Conservation (phyloP, 345 rosid species). For the Excoecaria agallocha region DNA sequence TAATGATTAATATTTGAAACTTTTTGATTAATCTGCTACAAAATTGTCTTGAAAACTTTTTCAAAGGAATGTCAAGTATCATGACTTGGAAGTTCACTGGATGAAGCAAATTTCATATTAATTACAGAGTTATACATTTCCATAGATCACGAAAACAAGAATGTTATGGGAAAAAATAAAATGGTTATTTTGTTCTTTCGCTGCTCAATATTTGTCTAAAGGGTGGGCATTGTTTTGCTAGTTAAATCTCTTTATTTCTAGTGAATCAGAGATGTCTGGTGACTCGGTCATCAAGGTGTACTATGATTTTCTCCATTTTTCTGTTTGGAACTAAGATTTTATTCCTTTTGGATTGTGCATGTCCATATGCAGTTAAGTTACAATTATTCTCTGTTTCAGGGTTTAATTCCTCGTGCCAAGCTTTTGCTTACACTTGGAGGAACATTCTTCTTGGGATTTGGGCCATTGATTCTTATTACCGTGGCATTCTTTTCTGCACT, state of each 20-base stretch:
- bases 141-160: background rate
- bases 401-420: conserved; percentile 85
- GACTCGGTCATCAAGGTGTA: background rate
- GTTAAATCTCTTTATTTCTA: background rate
- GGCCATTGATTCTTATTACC: conserved; percentile 77
- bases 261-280: background rate
- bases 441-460: conserved; percentile 81
- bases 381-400: conserved; percentile 53
- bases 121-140: background rate
- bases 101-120: background rate
- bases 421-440: conserved; percentile 78
- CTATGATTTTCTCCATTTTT: background rate
- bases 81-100: background rate
- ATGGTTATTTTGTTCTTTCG: background rate
- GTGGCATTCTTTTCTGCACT: conserved; percentile 66
- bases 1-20: background rate
- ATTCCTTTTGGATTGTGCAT: conserved; percentile 1
- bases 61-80: background rate
- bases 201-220: background rate
- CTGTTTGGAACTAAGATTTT: background rate
- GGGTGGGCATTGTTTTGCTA: background rate
- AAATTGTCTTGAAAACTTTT: background rate
- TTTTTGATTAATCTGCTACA: background rate
- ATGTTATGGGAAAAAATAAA: background rate
- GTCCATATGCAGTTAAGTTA: background rate